phyloP scores from a whole-genome alignment of 805 yeast species.

The Candida sanyiensis region DNA sequence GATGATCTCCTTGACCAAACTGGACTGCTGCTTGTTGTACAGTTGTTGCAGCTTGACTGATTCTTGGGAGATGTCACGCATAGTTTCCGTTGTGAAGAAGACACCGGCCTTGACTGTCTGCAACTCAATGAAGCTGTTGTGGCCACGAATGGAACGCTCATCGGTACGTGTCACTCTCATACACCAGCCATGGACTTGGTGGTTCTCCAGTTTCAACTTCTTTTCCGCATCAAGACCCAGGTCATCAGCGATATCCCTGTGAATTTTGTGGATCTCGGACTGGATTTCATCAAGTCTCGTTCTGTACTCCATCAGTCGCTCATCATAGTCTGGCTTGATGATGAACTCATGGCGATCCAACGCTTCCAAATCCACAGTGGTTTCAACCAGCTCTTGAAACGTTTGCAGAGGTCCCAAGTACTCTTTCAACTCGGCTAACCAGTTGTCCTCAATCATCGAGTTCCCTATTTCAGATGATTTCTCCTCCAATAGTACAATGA shows the following conservation, averaged over 20 bases:
- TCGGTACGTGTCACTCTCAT: slow-evolving; percentile 88
- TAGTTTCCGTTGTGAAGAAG: slow-evolving; percentile 69
- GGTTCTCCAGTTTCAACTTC: slow-evolving; percentile 84
- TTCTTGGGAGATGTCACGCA: slow-evolving; percentile 55
- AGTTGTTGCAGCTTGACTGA: slow-evolving; percentile 54
- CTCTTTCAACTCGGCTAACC: slow-evolving; percentile 53
- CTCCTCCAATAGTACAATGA: slow-evolving; percentile 45
- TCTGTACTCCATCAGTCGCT: slow-evolving; percentile 57
- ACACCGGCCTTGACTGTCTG: slow-evolving; percentile 96
- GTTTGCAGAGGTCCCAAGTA: slow-evolving; percentile 50
- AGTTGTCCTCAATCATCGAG: slow-evolving; percentile 40
- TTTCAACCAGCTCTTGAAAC: slow-evolving; percentile 81
- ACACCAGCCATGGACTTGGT: slow-evolving; percentile 90
- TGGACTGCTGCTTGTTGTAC: slow-evolving; percentile 70
- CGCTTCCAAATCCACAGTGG: slow-evolving; percentile 84
- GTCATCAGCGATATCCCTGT: slow-evolving; percentile 63
- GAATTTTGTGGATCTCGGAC: slow-evolving; percentile 51
- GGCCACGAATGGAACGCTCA: slow-evolving; percentile 68
- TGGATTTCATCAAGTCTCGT: slow-evolving; percentile 49
- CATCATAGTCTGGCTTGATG: slow-evolving; percentile 87
- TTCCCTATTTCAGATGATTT: slow-evolving; percentile 30
- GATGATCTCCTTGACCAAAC: slow-evolving; percentile 78
- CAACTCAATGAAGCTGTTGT: slow-evolving; percentile 59
- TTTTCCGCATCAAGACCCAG: slow-evolving; percentile 79
- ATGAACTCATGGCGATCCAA: slow-evolving; percentile 77